Evolutionary conservation across 2,329 filamentous ascomycete genomes (phyloP), one percentile per base, ranked within the genome.

Genomic region (Aureobasidium sp.): DNA sequence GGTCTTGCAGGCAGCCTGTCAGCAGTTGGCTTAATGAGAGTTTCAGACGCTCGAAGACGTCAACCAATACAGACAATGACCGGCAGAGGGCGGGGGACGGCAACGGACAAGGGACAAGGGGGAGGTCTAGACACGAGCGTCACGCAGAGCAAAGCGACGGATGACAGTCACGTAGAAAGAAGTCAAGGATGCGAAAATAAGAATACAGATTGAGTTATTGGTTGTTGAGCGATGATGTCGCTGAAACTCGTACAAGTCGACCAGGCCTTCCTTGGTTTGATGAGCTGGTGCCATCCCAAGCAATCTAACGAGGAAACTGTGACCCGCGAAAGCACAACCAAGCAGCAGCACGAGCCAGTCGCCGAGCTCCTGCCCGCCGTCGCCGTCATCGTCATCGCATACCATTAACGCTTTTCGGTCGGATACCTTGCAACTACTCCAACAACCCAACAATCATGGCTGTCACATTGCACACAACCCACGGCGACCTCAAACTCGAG

Each of bases 401-500:
- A 32, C 41, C 53, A 27, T 30, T 45, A 21, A 30, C 36, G 16
- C 27, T 32, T 51, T 29, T 39, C 10, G 32, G 39, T 27, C n/a
- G 11, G 3, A 2, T 16, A 37, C 32, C 4, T 21, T 21, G 21
- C 21, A 6, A 16, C 25, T 29, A 27, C 32, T 14, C 47, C 14
- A 34, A 16, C 47, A 29, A 25, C 1, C 7, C 34, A 39, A 10
- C 49, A 27, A 51, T 21, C 32, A 80, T 81, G 78, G 78, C 78
- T 60, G 77, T 80, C 66, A 80, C 78, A 67, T 82, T 99, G 14
- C 91, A 97, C 76, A 99, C 94, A 54, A 90, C 86, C 55, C 82
- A 88, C 59, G 94, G 94, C 72, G 88, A 94, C 76, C 82, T 99
- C 73, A 99, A 97, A 78, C 84, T 97, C 69, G 94, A 97, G 75